Evolutionary conservation across 2,329 filamentous ascomycete genomes (phyloP).

Genomic region (Leptographium galeiforme): DNA sequence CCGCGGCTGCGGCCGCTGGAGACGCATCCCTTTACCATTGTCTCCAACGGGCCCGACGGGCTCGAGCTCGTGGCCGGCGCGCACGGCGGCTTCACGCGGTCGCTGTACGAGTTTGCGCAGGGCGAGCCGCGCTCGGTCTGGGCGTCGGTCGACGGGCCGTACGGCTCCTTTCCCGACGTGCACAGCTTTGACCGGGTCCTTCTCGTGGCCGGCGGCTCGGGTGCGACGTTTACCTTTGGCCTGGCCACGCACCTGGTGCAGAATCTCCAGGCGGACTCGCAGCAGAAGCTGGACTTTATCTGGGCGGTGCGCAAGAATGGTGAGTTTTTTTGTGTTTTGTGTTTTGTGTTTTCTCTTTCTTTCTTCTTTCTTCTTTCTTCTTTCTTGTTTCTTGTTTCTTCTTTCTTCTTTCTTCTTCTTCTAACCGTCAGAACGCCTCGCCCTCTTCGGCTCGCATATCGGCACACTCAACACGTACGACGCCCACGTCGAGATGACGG

Average conservation of each 20-base stretch:
- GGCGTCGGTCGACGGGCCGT: slow-evolving; percentile 8
- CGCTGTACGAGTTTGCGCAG: slow-evolving; percentile 32
- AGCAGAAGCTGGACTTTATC: slow-evolving; percentile 8
- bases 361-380: background rate
- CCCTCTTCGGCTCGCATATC: background rate
- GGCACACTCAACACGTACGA: background rate
- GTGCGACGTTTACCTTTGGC: slow-evolving; percentile 9
- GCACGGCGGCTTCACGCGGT: slow-evolving; percentile 38
- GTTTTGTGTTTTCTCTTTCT: background rate
- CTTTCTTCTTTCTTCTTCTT: too few relatives aligned
- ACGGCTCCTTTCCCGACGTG: slow-evolving; percentile 5
- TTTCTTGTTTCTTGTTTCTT: too few relatives aligned
- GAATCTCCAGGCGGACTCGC: background rate
- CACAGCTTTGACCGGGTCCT: slow-evolving; percentile 5
- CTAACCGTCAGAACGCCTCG: background rate
- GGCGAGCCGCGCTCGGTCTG: background rate
- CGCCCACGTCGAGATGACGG: background rate
- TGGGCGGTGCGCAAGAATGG: slow-evolving; percentile 6
- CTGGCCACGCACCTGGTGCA: slow-evolving; percentile 5
- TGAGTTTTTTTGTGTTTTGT: background rate
- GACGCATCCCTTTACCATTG: slow-evolving; percentile 48
- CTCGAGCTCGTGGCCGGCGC: slow-evolving; percentile 40
- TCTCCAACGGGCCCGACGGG: slow-evolving; percentile 24
- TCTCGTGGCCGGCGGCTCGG: slow-evolving; percentile 9
- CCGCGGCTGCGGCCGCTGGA: slow-evolving; percentile 37